Evolutionary conservation across 108 stramenopile genomes (phyloP).

Genomic region (Epipyxis sp.): DNA sequence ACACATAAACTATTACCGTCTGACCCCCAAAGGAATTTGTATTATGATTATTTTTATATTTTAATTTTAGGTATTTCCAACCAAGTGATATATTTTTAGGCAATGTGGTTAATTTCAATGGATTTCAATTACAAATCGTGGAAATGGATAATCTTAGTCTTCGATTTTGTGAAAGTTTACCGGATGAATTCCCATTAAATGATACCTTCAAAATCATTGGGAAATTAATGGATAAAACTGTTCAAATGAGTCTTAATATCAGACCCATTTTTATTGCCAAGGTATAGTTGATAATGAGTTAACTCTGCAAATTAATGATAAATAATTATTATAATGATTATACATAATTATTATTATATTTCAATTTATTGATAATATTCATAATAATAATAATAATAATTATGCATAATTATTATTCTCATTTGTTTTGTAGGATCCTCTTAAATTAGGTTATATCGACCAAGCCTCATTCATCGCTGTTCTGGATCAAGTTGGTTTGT

Average conservation of each 20-base stretch:
- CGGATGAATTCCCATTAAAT: constrained; percentile 20
- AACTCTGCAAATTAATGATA: too few relatives aligned
- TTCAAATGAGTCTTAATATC: not conserved
- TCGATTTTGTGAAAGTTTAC: constrained; percentile 6
- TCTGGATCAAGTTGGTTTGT: not conserved
- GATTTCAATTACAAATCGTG: not conserved
- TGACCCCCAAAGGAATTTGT: too few relatives aligned
- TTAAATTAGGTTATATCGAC: not conserved
- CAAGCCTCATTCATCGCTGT: not conserved
- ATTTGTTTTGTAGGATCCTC: too few relatives aligned
- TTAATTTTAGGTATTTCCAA: not conserved
- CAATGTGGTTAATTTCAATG: constrained; percentile 6
- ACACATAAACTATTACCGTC: too few relatives aligned
- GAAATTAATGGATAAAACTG: not conserved
- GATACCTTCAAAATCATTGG: constrained; percentile 17
- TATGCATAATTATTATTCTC: too few relatives aligned
- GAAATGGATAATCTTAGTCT: constrained; percentile 26
- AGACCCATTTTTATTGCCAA: not conserved
- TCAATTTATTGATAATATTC: too few relatives aligned
- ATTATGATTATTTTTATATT: too few relatives aligned
- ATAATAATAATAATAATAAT: too few relatives aligned
- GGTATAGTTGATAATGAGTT: not conserved
- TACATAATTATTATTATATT: too few relatives aligned
- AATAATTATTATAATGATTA: too few relatives aligned
- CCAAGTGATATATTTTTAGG: constrained; percentile 23